Conservation (phyloP, 805 yeast species). For the Yarrowia yakushimensis region DNA sequence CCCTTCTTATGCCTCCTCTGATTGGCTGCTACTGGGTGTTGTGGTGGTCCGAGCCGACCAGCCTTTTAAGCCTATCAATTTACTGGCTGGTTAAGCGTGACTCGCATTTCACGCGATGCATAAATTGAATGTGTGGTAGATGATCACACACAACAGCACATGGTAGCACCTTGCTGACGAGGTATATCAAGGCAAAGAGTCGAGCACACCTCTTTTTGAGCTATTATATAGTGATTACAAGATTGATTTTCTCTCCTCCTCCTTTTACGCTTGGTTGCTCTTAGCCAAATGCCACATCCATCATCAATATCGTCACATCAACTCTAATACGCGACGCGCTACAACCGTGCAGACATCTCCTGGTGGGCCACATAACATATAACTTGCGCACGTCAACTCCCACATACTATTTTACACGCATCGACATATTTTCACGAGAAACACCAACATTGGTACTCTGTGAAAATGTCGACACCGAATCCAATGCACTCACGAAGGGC, state of each 20-base stretch:
- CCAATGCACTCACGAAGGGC: conserved; percentile 5
- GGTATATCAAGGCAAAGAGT: neutral
- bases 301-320: conserved; percentile 8
- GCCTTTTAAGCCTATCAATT: neutral
- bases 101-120: conserved; percentile 24
- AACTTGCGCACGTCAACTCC: conserved; percentile 15
- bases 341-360: conserved; percentile 19
- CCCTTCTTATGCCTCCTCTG: neutral
- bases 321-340: conserved; percentile 24
- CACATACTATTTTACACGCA: conserved; percentile 14
- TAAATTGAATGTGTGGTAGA: conserved; percentile 17
- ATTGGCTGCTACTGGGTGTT: neutral
- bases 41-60: neutral
- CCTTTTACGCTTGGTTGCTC: neutral
- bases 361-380: conserved; percentile 25
- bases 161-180: neutral
- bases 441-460: neutral
- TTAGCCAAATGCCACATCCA: neutral
- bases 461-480: conserved; percentile 11
- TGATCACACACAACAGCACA: neutral
- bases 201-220: neutral
- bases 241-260: neutral
- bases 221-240: too few species aligned
- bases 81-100: conserved; percentile 21
- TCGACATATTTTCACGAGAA: conserved; percentile 7